Evolutionary conservation across 495 filamentous ascomycete genomes (phyloP).

Genomic region (Pseudomonodictys pantanalensis): DNA sequence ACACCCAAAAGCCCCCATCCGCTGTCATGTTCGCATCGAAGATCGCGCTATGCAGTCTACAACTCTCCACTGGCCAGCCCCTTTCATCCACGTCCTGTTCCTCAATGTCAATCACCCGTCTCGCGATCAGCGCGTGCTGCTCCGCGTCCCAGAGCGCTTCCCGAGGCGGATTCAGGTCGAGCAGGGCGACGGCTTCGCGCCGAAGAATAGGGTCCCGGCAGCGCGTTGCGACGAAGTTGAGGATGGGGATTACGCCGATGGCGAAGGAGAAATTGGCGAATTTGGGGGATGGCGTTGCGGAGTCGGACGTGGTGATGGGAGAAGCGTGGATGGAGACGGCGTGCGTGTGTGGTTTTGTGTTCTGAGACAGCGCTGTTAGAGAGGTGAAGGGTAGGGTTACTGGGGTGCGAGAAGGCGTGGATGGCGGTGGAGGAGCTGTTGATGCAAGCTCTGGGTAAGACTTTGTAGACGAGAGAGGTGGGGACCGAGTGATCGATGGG

Average conservation of each 20-base stretch:
- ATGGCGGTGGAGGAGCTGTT: too few species aligned
- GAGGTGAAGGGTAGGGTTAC: too few species aligned
- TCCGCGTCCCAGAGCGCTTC: conserved; percentile 26
- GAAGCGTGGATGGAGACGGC: too few species aligned
- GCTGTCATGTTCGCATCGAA: conserved; percentile 2
- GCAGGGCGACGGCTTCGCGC: conserved; percentile 17
- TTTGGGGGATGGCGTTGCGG: not conserved
- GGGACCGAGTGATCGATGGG: too few species aligned
- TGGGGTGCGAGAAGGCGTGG: too few species aligned
- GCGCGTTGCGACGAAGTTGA: conserved; percentile 8
- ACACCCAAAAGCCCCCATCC: not conserved
- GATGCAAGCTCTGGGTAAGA: too few species aligned
- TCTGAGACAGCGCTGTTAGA: too few species aligned
- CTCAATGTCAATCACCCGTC: conserved; percentile 19
- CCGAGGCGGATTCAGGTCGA: conserved; percentile 7
- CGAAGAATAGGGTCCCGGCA: conserved; percentile 18
- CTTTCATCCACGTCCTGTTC: conserved; percentile 5
- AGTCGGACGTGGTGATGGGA: too few species aligned
- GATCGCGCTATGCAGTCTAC: not conserved
- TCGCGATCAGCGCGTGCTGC: not conserved
- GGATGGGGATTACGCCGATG: conserved; percentile 5
- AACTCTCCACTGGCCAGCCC: conserved; percentile 11
- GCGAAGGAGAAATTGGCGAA: conserved; percentile 22
- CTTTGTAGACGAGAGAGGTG: too few species aligned
- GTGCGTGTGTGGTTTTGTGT: too few species aligned